Conservation (phyloP, 176 grass and related monocot species). For the Phoenix roebelenii region DNA sequence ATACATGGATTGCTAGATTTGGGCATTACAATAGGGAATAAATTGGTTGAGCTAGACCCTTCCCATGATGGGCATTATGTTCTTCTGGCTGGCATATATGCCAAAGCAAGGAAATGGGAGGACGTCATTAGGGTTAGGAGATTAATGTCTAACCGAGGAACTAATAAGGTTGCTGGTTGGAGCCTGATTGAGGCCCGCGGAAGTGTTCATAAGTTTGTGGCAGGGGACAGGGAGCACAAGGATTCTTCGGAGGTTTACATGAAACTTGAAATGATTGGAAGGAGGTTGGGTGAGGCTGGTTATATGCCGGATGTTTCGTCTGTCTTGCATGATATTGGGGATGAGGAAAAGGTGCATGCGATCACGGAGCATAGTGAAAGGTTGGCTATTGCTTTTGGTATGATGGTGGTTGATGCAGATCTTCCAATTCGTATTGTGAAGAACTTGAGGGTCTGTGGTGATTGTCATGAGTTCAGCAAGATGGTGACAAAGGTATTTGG, state of each 20-base stretch:
- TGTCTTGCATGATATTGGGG: conserved; percentile 60
- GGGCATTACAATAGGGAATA: conserved; percentile 43
- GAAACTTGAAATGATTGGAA: conserved; percentile 48
- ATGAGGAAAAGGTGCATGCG: conserved; percentile 59
- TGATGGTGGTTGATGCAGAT: conserved; percentile 37
- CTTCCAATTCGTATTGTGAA: conserved; percentile 64
- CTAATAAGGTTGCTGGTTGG: conserved; percentile 60
- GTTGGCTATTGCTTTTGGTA: conserved; percentile 58
- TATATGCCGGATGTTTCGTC: conserved; percentile 57
- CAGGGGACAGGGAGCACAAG: conserved; percentile 48
- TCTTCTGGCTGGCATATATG: conserved; percentile 54
- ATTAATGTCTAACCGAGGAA: conserved; percentile 43
- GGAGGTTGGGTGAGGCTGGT: conserved; percentile 45
- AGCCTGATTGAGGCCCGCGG: conserved; percentile 60
- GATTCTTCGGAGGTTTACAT: conserved; percentile 42
- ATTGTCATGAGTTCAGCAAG: conserved; percentile 75
- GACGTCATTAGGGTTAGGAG: conserved; percentile 51
- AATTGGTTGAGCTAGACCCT: conserved; percentile 44
- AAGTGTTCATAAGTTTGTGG: conserved; percentile 52
- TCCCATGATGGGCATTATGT: conserved; percentile 65
- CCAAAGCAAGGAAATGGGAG: conserved; percentile 57
- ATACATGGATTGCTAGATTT: conserved; percentile 47
- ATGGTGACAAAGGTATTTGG: conserved; percentile 57
- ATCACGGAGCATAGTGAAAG: conserved; percentile 67
- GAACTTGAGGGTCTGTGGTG: conserved; percentile 60